These are phyloP conservation scores for Setaria italica DNA, from an alignment of 202 grass and related monocot species.

Conservation along the genomic window DNA sequence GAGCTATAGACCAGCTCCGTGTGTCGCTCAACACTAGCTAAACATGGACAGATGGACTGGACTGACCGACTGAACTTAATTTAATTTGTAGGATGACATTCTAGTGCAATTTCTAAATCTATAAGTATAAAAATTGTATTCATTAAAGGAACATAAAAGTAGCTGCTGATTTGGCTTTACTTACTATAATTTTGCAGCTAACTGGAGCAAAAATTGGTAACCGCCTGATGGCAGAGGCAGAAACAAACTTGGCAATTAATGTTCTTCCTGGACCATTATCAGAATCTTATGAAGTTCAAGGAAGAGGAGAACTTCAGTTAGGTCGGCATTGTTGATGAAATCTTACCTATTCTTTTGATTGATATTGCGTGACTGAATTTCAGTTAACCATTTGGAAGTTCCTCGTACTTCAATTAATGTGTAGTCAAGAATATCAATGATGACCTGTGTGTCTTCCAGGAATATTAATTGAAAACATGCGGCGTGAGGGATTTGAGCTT, in stretches of 20 bases:
- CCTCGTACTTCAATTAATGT: constrained; percentile 11
- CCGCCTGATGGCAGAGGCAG: constrained; percentile 84
- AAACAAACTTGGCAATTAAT: constrained; percentile 99
- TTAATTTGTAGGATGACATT: constrained; percentile 33
- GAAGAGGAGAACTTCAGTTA: constrained; percentile 99
- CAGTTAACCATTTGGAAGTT: constrained; percentile 1
- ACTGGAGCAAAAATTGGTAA: constrained; percentile 98
- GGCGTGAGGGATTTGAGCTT: constrained; percentile 98
- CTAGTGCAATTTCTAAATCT: constrained; percentile 5
- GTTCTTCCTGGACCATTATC: constrained; percentile 96
- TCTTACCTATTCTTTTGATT: constrained; percentile 32
- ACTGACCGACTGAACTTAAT: constrained; percentile 14
- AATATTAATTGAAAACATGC: constrained; percentile 99
- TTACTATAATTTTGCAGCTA: constrained; percentile 63
- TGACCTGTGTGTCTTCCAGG: constrained; percentile 59
- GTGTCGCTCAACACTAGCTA: constrained; percentile 4
- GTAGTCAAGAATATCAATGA: constrained; percentile 24
- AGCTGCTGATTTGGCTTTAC: constrained; percentile 16
- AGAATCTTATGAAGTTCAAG: constrained; percentile 99
- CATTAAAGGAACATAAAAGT: constrained; percentile 21
- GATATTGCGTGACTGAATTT: constrained; percentile 25
- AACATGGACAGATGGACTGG: constrained; percentile 1
- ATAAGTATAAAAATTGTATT: background rate
- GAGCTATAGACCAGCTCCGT: constrained; percentile 3
- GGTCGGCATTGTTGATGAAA: constrained; percentile 54